Evolutionary conservation across 2,329 filamentous ascomycete genomes (phyloP).

Genomic region (Dothideomycetes sp.): DNA sequence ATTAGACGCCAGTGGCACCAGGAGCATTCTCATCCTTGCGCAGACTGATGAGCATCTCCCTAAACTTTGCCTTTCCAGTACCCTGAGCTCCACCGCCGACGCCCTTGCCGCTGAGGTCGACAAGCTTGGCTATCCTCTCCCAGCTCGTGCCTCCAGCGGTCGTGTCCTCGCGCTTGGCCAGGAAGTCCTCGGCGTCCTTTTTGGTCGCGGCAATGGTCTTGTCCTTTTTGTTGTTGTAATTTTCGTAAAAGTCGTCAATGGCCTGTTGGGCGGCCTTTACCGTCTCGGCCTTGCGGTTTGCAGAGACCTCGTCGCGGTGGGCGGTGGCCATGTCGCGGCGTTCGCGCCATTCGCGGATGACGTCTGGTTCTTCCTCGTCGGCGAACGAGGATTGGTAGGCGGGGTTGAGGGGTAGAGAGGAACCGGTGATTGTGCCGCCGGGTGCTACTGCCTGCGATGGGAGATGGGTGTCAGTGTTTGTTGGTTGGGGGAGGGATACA

Average conservation of each 20-base stretch:
- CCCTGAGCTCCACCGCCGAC: conserved; percentile 74
- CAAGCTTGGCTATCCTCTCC: conserved; percentile 95
- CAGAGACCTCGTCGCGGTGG: conserved; percentile 76
- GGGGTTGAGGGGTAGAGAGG: conserved; percentile 45
- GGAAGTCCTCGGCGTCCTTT: conserved; percentile 86
- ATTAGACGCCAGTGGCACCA: conserved; percentile 39
- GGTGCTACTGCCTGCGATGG: conserved; percentile 54
- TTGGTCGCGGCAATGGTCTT: conserved; percentile 81
- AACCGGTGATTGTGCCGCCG: conserved; percentile 70
- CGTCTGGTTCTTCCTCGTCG: conserved; percentile 76
- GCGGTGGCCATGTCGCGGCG: conserved; percentile 72
- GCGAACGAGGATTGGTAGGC: conserved; percentile 39
- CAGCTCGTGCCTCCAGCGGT: conserved; percentile 92
- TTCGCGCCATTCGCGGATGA: conserved; percentile 84
- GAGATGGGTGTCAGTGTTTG: neutral
- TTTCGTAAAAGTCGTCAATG: conserved; percentile 98
- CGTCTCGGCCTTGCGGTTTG: conserved; percentile 71
- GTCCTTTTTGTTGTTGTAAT: conserved; percentile 97
- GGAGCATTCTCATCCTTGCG: conserved; percentile 87
- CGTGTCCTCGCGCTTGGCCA: conserved; percentile 81
- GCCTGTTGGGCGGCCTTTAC: conserved; percentile 83
- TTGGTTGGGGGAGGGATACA: neutral
- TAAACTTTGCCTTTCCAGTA: conserved; percentile 92
- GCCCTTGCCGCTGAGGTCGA: conserved; percentile 94
- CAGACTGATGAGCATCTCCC: conserved; percentile 75